Conservation (phyloP, 208 protist genomes). For the Acanthamoeba sp. region DNA sequence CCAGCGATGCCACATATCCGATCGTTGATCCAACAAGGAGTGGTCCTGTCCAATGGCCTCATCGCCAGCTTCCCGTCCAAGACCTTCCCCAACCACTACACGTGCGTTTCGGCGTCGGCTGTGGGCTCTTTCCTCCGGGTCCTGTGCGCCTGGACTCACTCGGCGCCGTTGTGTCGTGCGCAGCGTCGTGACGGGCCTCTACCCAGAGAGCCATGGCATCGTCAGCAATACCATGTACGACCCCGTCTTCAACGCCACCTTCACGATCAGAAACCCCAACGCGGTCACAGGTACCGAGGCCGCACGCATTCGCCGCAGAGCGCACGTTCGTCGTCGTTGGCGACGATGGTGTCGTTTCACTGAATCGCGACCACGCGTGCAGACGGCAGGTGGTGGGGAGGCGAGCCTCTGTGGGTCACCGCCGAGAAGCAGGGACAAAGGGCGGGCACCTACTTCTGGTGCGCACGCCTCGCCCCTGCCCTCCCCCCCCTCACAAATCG, state of each 20-base stretch:
- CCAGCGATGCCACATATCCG: constrained; percentile 24
- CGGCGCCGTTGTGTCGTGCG: too few relatives aligned
- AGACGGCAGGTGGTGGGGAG: constrained; percentile 72
- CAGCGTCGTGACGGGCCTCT: constrained; percentile 72
- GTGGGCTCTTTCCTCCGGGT: too few relatives aligned
- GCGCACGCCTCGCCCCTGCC: neutral
- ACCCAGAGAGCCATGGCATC: constrained; percentile 73
- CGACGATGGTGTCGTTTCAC: too few relatives aligned
- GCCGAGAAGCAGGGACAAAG: constrained; percentile 50
- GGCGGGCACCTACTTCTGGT: constrained; percentile 40
- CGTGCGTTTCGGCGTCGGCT: neutral
- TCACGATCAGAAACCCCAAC: neutral
- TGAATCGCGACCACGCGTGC: too few relatives aligned
- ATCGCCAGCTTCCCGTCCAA: constrained; percentile 64
- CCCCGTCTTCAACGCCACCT: constrained; percentile 61
- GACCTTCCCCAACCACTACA: constrained; percentile 76
- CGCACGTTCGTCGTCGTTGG: too few relatives aligned
- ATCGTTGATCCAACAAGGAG: constrained; percentile 2
- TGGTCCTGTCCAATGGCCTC: constrained; percentile 30
- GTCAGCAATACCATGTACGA: constrained; percentile 72
- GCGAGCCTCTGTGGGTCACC: constrained; percentile 69
- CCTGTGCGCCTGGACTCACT: too few relatives aligned
- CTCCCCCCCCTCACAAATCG: too few relatives aligned
- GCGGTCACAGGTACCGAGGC: neutral
- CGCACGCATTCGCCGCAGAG: neutral